Base-by-base conservation (phyloP, 345 rosid species). In the Eucalyptus virginea region DNA sequence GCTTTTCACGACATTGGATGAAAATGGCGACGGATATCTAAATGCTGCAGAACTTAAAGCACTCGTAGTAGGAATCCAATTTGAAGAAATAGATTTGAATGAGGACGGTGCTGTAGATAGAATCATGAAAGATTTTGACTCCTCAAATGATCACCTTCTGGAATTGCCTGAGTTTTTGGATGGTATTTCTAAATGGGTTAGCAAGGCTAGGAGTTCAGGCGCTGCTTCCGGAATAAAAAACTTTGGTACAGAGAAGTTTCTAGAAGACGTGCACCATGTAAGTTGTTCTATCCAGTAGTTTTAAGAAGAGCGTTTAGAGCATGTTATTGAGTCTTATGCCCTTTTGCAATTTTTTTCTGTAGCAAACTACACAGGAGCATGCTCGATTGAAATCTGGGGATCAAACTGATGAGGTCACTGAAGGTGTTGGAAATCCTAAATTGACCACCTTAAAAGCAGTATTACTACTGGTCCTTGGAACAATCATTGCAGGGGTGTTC, bases 321-420 rank as follows among this genome's bases (percentile, higher is more conserved):
- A 58, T 40, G 40, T 14, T 32, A 45, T 16, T 52, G 24, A 16
- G 45, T 56, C 24, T 89, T 72, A 89, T 87, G 37, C 88, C 67
- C 72, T 88, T 60, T 26, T 26, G 85, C 60, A 17, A 48, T 67
- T 81, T n/a, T 28, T 44, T 80, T 89, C 26, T 88, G 91, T 95
- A 98, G 99, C 92, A 94, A 96, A 96, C 97, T 28, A 95, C 88
- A 93, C 93, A 90, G 90, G 99, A 96, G 90, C 99, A 97, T 87
- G 88, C 94, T 89, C 83, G 92, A 87, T 88, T 98, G 90, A 96
- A 97, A 40, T 87, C 81, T 3, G 94, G 91, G 40, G 96, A 92
- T 15, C 90, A 92, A 80, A 94, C 93, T 85, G 96, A 97, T 26
- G 98, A 96, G 92, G 90, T 88, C 19, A 89, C 56, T 15, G 96